A percentile compares a stretch with the other conserved stretches of the same genome.
Evolutionary conservation across 2,329 filamentous ascomycete genomes (phyloP).

Genomic region (Aquanectria penicillioides): DNA sequence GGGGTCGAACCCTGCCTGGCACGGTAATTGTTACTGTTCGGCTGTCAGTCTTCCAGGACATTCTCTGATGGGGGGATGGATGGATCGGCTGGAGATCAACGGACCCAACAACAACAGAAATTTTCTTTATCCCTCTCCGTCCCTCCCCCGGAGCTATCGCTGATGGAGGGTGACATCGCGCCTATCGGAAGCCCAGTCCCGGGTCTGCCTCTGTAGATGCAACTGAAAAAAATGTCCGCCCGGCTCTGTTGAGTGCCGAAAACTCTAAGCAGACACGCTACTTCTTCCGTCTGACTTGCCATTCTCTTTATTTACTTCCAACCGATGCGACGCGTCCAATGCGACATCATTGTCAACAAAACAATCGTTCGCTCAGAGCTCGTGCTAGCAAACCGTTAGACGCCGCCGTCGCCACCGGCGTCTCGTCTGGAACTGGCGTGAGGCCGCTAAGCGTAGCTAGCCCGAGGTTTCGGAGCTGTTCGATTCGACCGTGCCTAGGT

Average conservation of each 20-base stretch:
- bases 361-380: conserved; percentile 6
- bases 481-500: not conserved
- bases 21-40: not conserved
- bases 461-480: not conserved
- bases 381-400: conserved; percentile 12
- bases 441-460: conserved; percentile 10
- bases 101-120: conserved; percentile 10
- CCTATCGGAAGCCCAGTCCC: conserved; percentile 1
- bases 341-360: conserved; percentile 20
- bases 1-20: too few relatives aligned
- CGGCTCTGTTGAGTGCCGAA: not conserved
- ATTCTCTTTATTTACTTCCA: conserved; percentile 13
- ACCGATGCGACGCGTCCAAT: conserved; percentile 10
- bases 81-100: conserved; percentile 17
- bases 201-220: conserved; percentile 10
- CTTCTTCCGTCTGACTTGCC: not conserved
- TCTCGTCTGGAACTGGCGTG: conserved; percentile 1
- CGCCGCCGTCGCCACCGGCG: conserved; percentile 24
- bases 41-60: not conserved
- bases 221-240: not conserved
- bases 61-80: conserved; percentile 1
- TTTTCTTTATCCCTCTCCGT: not conserved
- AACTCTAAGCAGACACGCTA: conserved; percentile 3
- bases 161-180: conserved; percentile 19
- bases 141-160: not conserved